phyloP scores from a whole-genome alignment of 2,329 filamentous ascomycete genomes.

The Claviceps cyperi region DNA sequence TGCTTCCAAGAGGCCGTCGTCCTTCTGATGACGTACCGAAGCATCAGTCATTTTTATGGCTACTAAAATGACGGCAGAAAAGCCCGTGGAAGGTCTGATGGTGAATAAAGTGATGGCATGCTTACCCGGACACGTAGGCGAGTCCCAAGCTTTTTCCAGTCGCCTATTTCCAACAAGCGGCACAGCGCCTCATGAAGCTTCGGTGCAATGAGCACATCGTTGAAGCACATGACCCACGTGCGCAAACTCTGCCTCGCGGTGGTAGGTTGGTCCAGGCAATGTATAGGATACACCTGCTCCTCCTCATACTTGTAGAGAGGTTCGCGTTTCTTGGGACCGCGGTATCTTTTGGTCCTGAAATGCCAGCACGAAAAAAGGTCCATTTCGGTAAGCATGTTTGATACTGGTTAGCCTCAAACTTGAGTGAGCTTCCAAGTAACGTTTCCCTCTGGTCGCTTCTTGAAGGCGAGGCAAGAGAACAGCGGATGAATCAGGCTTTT shows the following conservation, averaged over 20 bases:
- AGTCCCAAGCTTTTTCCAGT: constrained; percentile 6
- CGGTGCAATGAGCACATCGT: constrained; percentile 5
- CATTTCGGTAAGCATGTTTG: constrained; percentile 1
- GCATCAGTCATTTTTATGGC: background rate
- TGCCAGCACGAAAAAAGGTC: constrained; percentile 1
- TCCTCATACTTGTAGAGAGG: background rate
- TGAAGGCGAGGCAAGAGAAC: background rate
- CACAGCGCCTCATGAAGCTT: constrained; percentile 3
- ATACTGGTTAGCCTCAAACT: background rate
- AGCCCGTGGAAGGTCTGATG: background rate
- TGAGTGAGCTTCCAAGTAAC: background rate
- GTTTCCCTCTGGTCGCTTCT: background rate
- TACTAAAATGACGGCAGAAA: background rate
- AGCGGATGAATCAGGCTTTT: background rate
- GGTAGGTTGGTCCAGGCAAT: constrained; percentile 3
- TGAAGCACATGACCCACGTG: constrained; percentile 8
- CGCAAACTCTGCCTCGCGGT: background rate
- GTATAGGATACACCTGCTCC: constrained; percentile 4
- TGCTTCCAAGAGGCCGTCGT: constrained; percentile 4
- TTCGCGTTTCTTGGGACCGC: background rate
- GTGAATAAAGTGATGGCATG: background rate
- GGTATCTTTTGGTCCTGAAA: background rate
- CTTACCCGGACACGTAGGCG: constrained; percentile 5
- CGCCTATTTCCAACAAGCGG: constrained; percentile 4
- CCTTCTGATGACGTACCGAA: background rate